A percentile compares a stretch with the other conserved stretches of the same genome.
Evolutionary conservation across 345 rosid genomes (phyloP).

Genomic region (Brassica nigra): DNA sequence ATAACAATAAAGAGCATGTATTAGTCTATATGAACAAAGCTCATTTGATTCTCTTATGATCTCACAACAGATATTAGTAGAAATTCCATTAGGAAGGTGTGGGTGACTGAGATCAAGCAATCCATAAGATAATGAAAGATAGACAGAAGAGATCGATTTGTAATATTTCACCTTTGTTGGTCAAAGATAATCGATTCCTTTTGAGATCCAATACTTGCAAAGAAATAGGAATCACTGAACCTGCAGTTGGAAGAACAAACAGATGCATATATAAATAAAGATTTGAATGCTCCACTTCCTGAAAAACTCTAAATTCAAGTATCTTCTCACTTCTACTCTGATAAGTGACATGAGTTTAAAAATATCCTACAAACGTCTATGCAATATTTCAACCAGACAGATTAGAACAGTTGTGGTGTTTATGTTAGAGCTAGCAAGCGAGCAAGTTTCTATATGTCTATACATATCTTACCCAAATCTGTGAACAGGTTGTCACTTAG

Average conservation of each 20-base stretch:
- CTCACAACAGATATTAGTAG: not conserved
- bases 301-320: too few species aligned
- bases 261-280: not conserved
- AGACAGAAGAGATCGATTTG: not conserved
- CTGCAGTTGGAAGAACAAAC: conserved; percentile 23
- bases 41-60: not conserved
- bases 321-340: not conserved
- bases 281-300: not conserved
- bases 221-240: conserved; percentile 20
- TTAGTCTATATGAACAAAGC: not conserved
- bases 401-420: too few species aligned
- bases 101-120: not conserved
- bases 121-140: not conserved
- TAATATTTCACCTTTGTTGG: conserved; percentile 25
- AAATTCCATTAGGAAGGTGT: not conserved
- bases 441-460: conserved; percentile 1
- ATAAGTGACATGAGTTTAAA: not conserved
- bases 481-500: conserved; percentile 16
- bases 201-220: conserved; percentile 32
- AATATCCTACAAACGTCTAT: not conserved
- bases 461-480: conserved; percentile 18
- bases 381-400: not conserved
- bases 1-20: not conserved
- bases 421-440: too few species aligned
- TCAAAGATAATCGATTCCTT: conserved; percentile 17